Evolutionary conservation across 192 early-diverging fungal genomes (phyloP).

Genomic region (Cetraspora pellucida): DNA sequence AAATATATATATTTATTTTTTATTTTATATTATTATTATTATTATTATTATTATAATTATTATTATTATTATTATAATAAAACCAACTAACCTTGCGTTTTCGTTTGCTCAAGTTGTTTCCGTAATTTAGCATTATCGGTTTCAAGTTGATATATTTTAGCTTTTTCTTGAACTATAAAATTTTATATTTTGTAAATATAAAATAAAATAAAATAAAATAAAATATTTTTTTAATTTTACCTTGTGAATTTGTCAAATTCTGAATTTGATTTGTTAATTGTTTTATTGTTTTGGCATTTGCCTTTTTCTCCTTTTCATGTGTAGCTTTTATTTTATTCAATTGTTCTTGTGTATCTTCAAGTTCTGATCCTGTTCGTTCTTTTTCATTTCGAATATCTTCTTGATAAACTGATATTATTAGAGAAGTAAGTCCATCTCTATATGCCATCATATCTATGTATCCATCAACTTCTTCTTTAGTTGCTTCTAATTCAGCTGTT

Average conservation of each 20-base stretch:
- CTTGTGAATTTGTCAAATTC: slow-evolving; percentile 15
- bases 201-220: no score
- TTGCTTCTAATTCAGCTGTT: not conserved
- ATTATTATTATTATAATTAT: not conserved
- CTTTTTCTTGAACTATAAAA: slow-evolving; percentile 11
- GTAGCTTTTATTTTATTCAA: slow-evolving; percentile 14
- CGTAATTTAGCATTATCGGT: slow-evolving; percentile 11
- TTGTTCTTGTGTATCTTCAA: slow-evolving; percentile 16
- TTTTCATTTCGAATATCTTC: slow-evolving; percentile 12
- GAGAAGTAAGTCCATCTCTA: slow-evolving; percentile 9
- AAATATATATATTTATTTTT: not conserved
- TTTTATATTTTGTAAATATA: no score
- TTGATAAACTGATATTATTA: slow-evolving; percentile 25
- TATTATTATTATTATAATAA: not conserved
- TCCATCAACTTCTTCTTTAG: not conserved
- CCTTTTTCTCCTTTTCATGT: slow-evolving; percentile 12
- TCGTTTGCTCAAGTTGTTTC: slow-evolving; percentile 16
- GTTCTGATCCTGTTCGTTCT: not conserved
- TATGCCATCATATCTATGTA: not conserved
- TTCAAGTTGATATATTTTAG: slow-evolving; percentile 11
- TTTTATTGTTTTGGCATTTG: slow-evolving; percentile 16
- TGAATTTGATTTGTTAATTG: slow-evolving; percentile 19
- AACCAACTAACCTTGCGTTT: not conserved
- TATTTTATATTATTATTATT: not conserved
- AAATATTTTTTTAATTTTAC: no score